Conservation (phyloP, 1,284 basidiomycete genomes). For the Microbotryum lychnidis-dioicae region DNA sequence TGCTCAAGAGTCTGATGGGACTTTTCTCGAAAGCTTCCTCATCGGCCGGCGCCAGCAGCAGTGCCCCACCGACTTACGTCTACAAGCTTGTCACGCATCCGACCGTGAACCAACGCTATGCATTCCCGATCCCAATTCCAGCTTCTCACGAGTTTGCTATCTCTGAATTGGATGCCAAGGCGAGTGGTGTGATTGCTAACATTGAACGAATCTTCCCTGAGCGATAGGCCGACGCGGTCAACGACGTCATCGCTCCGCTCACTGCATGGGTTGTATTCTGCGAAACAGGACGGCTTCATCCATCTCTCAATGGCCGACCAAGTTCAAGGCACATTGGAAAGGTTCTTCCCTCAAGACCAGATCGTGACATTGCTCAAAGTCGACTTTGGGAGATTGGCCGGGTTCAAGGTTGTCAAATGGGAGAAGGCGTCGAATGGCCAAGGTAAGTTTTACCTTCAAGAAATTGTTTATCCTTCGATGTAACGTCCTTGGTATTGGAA, state of each 20-base stretch:
- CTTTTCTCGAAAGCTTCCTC: no score
- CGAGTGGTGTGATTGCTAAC: not conserved
- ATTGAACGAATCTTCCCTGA: no score
- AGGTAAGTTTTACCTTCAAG: not conserved
- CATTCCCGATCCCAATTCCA: conserved; percentile 26
- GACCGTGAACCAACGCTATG: conserved; percentile 4
- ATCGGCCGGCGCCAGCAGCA: no score
- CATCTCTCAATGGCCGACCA: conserved; percentile 56
- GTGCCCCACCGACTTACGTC: no score
- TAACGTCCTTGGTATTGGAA: no score
- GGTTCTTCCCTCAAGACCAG: conserved; percentile 47
- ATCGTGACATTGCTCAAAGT: conserved; percentile 50
- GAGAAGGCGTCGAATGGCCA: conserved; percentile 41
- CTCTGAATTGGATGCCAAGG: conserved; percentile 19
- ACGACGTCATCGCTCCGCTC: no score
- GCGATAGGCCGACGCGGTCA: not conserved
- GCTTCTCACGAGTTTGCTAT: conserved; percentile 19
- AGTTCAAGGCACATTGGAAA: conserved; percentile 49
- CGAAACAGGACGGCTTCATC: conserved; percentile 46
- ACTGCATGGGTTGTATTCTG: no score
- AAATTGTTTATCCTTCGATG: no score
- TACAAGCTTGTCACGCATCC: no score
- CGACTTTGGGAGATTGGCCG: conserved; percentile 40
- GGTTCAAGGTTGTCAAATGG: conserved; percentile 44
- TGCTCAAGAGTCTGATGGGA: no score